phyloP scores from a whole-genome alignment of 495 filamentous ascomycete species.

The Alectoria sarmentosa region DNA sequence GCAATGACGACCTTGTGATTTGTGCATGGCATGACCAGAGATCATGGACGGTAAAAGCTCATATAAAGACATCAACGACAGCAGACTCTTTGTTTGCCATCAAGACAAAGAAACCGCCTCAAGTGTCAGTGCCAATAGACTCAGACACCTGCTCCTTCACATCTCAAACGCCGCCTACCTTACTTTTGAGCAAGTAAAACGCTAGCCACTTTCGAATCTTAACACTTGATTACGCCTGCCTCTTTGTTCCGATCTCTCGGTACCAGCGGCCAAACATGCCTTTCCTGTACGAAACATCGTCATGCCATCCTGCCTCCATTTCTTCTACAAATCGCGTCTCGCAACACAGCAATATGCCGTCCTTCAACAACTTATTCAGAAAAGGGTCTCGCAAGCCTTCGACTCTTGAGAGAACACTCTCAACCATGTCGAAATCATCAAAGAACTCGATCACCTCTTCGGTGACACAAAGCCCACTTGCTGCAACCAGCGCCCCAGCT shows the following conservation, averaged over 20 bases:
- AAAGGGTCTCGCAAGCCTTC: not conserved
- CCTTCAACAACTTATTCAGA: constrained; percentile 6
- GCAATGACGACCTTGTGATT: not conserved
- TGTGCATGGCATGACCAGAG: not conserved
- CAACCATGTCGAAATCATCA: constrained; percentile 2
- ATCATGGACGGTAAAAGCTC: not conserved
- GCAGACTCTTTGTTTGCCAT: not conserved
- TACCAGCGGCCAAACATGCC: constrained; percentile 13
- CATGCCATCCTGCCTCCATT: constrained; percentile 8
- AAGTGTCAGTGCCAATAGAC: not conserved
- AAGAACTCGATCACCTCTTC: constrained; percentile 2
- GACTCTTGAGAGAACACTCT: not conserved
- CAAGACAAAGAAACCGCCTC: not conserved
- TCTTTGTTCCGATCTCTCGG: too few species aligned
- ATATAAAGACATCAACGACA: constrained; percentile 2
- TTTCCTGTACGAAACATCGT: constrained; percentile 16
- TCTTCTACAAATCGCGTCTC: not conserved
- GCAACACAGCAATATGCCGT: constrained; percentile 18
- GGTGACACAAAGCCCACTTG: constrained; percentile 2
- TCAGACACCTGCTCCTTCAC: not conserved
- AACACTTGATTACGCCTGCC: too few species aligned
- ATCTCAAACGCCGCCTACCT: not conserved
- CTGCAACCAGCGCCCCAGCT: constrained; percentile 1
- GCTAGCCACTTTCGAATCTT: not conserved
- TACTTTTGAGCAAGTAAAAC: not conserved